Evolutionary conservation across 805 yeast species (phyloP).

Genomic region (Candida incommunis): DNA sequence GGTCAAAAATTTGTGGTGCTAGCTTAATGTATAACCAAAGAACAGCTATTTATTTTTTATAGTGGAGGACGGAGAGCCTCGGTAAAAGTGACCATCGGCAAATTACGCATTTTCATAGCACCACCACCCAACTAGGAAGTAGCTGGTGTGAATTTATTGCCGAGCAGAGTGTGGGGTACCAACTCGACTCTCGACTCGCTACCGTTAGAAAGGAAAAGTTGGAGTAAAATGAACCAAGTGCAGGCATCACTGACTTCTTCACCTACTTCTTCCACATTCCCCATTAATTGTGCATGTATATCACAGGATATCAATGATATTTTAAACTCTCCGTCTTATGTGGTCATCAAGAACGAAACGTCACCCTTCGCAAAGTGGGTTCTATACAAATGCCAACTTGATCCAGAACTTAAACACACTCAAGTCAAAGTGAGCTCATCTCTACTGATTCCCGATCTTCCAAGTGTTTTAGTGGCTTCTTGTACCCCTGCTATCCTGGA

Average conservation of each 20-base stretch:
- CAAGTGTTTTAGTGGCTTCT: background rate
- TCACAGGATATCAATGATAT: conserved; percentile 1
- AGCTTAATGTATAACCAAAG: too few species aligned
- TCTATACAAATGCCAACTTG: background rate
- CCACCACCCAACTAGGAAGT: too few species aligned
- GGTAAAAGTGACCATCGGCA: too few species aligned
- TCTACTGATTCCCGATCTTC: background rate
- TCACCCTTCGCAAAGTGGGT: background rate
- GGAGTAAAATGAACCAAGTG: conserved; percentile 2
- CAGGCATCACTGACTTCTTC: conserved; percentile 5
- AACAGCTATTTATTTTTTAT: too few species aligned
- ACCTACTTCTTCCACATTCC: background rate
- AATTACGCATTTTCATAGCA: too few species aligned
- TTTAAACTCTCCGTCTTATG: background rate
- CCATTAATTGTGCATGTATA: background rate
- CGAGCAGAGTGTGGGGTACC: too few species aligned
- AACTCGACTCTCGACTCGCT: too few species aligned
- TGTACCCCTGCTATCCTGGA: background rate
- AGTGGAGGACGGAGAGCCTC: too few species aligned
- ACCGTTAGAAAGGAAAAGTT: too few species aligned
- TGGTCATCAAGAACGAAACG: background rate
- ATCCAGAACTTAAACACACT: background rate
- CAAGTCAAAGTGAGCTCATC: background rate
- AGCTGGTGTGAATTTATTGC: too few species aligned
- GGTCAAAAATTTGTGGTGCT: too few species aligned